A percentile compares a stretch with the other conserved stretches of the same genome.
Evolutionary conservation across 805 yeast species (phyloP).

Genomic region (Zygotorulaspora florentina): DNA sequence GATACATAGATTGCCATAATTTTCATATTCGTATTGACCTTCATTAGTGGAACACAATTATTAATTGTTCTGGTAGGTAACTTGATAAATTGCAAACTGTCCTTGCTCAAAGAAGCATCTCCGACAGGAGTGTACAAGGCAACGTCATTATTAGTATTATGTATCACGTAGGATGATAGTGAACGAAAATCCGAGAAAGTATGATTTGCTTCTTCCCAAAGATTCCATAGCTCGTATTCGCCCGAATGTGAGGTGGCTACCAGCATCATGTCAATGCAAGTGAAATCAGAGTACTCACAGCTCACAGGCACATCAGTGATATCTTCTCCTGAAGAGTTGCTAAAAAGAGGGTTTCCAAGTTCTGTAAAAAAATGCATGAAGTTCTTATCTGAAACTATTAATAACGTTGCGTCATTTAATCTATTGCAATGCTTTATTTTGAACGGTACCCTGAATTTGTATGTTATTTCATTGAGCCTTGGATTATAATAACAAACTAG

Average conservation of each 20-base stretch:
- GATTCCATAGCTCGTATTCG: constrained; percentile 24
- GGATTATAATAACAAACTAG: constrained; percentile 22
- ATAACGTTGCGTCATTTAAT: constrained; percentile 18
- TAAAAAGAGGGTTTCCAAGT: constrained; percentile 29
- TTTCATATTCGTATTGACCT: constrained; percentile 24
- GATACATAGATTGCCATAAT: constrained; percentile 28
- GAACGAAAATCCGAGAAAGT: constrained; percentile 23
- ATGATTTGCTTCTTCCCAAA: constrained; percentile 27
- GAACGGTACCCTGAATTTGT: constrained; percentile 12
- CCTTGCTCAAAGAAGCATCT: constrained; percentile 20
- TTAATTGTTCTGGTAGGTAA: constrained; percentile 33
- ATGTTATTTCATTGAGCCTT: constrained; percentile 10
- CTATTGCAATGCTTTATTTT: constrained; percentile 21
- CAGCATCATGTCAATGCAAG: constrained; percentile 11
- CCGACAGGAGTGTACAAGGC: constrained; percentile 27
- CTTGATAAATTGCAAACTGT: constrained; percentile 23
- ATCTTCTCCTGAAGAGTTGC: constrained; percentile 18
- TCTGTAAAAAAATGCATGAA: constrained; percentile 22
- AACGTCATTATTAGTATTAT: constrained; percentile 28
- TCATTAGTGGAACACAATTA: constrained; percentile 24
- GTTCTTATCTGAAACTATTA: constrained; percentile 25
- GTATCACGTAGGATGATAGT: constrained; percentile 21
- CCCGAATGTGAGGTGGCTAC: constrained; percentile 22
- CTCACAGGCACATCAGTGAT: neutral
- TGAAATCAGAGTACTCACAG: constrained; percentile 19